Base-by-base conservation (phyloP, 2,329 filamentous ascomycete genomes). In the Phyllosticta capitalensis region DNA sequence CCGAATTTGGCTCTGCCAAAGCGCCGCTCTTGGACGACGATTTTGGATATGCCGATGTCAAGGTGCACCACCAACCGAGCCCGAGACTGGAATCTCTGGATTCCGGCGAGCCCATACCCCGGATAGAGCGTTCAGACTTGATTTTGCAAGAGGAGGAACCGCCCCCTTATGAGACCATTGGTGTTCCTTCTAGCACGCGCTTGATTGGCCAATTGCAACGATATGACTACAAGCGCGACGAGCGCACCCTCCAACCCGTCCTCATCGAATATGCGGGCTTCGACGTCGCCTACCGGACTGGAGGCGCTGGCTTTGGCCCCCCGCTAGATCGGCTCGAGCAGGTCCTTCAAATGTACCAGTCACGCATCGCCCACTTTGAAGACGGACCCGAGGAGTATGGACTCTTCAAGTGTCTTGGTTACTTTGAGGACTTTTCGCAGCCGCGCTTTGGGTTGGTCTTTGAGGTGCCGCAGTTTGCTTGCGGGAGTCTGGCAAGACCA, bases 391-490 rank as follows among this genome's bases (percentile, higher is more conserved):
- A 72, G 52, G 69, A 70, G 38, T 66, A 69, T 56, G 71, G 71
- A 3, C 76, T 74, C 22, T 79, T 85, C 1, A 88, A 80, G 78
- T 85, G 81, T 65, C 71, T 68, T 78, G 88, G 63, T 67, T 92
- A 90, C 67, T 90, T 90, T 65, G 88, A 92, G 68, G 88, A 92
- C 65, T 79, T 87, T 57, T 81, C 83, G 57, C 85, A 88, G 59
- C 75, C 77, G 0, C 81, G 89, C 9, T 82, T 90, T 58, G 89
- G 88, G 5, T 77, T 92, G 10, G 81, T 92, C 10, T 92, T 90
- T 66, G 85, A 88, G 55, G 82, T 92, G 28, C 88, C 88, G 1
- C 78, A 81, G 1, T 72, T 71, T 9, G 70, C 76, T 12, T 74
- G 75, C 62, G 72, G 72, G 9, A 71, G 71, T 63, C 57, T 70